A percentile compares a stretch with the other conserved stretches of the same genome.
These are phyloP conservation scores for Tylopilus rubrobrunneus DNA, from an alignment of 768 basidiomycete species.

Conservation along the genomic window DNA sequence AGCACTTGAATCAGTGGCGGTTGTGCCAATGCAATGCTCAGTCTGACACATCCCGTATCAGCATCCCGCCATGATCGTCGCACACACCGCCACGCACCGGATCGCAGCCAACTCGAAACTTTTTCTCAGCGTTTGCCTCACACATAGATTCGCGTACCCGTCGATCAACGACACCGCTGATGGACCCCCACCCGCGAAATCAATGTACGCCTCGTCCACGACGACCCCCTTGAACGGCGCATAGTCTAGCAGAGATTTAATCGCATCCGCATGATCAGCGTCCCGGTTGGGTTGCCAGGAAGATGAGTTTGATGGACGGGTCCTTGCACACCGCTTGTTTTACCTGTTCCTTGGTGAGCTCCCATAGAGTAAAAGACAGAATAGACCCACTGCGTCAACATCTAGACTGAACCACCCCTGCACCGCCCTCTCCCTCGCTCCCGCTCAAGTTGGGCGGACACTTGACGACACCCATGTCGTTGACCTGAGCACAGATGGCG, in stretches of 20 bases:
- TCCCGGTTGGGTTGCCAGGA: conserved; percentile 96
- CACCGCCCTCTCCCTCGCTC: conserved; percentile 67
- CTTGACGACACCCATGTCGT: conserved; percentile 82
- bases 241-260: conserved; percentile 72
- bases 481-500: conserved; percentile 88
- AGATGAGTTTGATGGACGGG: conserved; percentile 82
- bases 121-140: conserved; percentile 97
- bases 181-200: conserved; percentile 65
- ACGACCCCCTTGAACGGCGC: conserved; percentile 84
- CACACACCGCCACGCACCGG: conserved; percentile 49
- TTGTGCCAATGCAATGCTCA: conserved; percentile 88
- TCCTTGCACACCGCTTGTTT: conserved; percentile 66
- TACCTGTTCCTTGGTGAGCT: conserved; percentile 43
- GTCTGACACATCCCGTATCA: conserved; percentile 37
- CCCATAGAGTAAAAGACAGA: not conserved
- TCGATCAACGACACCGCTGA: conserved; percentile 70
- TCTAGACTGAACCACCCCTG: conserved; percentile 69
- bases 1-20: conserved; percentile 89
- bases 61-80: not conserved
- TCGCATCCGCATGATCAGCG: conserved; percentile 63
- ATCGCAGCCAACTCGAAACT: conserved; percentile 95
- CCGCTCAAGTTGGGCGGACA: conserved; percentile 64
- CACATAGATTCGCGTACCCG: conserved; percentile 83
- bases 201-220: conserved; percentile 97
- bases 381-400: conserved; percentile 62